These are phyloP conservation scores for Ensete glaucum DNA, from an alignment of 176 grass and related monocot genomes.

Conservation along the genomic window DNA sequence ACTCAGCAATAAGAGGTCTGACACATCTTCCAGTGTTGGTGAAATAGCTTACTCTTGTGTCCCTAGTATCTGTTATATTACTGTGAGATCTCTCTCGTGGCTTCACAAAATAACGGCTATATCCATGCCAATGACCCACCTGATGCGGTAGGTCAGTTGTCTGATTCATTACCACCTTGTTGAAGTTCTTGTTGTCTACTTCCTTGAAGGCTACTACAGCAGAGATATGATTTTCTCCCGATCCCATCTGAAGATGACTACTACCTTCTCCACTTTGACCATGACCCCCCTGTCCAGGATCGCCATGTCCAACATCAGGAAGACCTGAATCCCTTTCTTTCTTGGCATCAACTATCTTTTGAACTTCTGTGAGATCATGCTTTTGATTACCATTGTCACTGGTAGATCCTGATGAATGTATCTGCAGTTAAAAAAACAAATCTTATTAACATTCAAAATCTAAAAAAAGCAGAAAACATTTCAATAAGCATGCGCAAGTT, in stretches of 20 bases:
- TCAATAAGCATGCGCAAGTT: not conserved
- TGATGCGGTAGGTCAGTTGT: not conserved
- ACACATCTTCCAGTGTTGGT: not conserved
- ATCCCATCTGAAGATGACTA: not conserved
- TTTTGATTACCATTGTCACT: not conserved
- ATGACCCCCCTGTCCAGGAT: not conserved
- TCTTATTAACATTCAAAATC: not conserved
- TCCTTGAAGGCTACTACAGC: not conserved
- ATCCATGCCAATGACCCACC: not conserved
- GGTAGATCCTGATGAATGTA: not conserved
- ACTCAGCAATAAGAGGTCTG: slow-evolving; percentile 6
- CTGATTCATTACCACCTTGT: not conserved
- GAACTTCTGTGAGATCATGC: not conserved
- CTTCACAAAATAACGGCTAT: slow-evolving; percentile 1
- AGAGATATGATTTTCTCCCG: not conserved
- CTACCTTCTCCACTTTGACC: not conserved
- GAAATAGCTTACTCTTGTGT: not conserved
- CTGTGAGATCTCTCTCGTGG: not conserved
- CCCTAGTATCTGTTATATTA: not conserved
- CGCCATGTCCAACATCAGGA: not conserved
- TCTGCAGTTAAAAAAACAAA: not conserved
- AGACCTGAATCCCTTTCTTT: not conserved
- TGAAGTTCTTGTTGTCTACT: not conserved
- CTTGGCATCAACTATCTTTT: not conserved
- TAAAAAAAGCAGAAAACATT: not conserved